Conservation (phyloP, 2,329 filamentous ascomycete species). For the Elsinoe ampelina region DNA sequence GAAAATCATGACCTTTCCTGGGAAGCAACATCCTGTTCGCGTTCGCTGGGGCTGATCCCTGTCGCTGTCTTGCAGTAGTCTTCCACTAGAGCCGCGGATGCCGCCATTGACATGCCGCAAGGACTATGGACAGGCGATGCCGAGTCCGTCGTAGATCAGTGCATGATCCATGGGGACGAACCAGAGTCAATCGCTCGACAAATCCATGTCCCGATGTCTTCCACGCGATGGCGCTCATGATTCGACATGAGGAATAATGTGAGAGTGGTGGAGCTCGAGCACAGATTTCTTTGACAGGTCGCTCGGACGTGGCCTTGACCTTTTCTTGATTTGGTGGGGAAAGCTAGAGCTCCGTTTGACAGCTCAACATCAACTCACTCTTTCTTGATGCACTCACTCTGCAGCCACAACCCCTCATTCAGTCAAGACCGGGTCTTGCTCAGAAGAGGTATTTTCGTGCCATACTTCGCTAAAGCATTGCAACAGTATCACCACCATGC, state of each 20-base stretch:
- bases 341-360: slow-evolving; percentile 2
- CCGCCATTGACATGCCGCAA: not conserved
- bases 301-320: not conserved
- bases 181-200: not conserved
- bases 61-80: slow-evolving; percentile 9
- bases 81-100: slow-evolving; percentile 5
- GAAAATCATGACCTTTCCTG: not conserved
- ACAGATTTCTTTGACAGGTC: slow-evolving; percentile 4
- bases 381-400: too few relatives aligned
- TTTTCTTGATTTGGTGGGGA: too few relatives aligned
- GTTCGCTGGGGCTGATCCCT: not conserved
- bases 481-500: not conserved
- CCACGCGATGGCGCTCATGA: not conserved
- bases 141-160: slow-evolving; percentile 2
- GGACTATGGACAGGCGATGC: not conserved
- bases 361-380: not conserved
- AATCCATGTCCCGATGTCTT: not conserved
- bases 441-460: not conserved
- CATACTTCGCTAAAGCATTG: not conserved
- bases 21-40: not conserved
- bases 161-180: not conserved
- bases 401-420: not conserved
- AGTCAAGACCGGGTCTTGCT: too few relatives aligned
- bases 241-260: not conserved
- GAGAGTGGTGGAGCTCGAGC: not conserved